Evolutionary conservation across 2,329 filamentous ascomycete genomes (phyloP).

Genomic region (Pestalotiopsis sp.): DNA sequence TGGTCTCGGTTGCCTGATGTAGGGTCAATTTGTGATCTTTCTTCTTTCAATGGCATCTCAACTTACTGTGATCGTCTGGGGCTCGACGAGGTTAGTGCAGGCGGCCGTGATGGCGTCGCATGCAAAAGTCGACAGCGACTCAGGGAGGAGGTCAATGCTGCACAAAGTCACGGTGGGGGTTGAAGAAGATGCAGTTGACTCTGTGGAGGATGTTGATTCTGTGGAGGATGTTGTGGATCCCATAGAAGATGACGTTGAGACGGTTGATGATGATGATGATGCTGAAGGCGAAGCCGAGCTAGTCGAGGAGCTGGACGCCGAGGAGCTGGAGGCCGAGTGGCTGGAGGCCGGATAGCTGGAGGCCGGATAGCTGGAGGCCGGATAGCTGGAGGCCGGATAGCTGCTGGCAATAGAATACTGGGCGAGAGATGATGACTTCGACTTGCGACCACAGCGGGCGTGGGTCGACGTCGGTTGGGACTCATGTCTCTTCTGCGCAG

Average conservation of each 20-base stretch:
- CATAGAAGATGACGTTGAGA: background rate
- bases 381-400: background rate
- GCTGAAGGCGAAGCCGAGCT: background rate
- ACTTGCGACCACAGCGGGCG: background rate
- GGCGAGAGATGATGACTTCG: background rate
- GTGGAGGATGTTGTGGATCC: background rate
- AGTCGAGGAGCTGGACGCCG: background rate
- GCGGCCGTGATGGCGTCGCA: background rate
- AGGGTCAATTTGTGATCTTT: background rate
- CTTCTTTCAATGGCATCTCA: background rate
- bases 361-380: background rate
- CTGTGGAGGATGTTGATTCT: background rate
- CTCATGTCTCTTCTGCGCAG: background rate
- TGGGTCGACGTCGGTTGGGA: background rate
- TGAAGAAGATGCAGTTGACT: background rate
- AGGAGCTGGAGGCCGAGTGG: background rate
- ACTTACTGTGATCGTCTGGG: background rate
- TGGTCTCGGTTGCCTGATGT: background rate
- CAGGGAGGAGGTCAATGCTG: background rate
- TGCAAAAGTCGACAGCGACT: background rate
- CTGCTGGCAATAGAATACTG: background rate
- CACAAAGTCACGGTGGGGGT: background rate
- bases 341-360: background rate
- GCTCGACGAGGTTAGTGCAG: background rate
- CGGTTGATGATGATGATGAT: background rate